Base-by-base conservation (phyloP, 1,139 yeast genomes). In the Geotrichum macrosporum region DNA sequence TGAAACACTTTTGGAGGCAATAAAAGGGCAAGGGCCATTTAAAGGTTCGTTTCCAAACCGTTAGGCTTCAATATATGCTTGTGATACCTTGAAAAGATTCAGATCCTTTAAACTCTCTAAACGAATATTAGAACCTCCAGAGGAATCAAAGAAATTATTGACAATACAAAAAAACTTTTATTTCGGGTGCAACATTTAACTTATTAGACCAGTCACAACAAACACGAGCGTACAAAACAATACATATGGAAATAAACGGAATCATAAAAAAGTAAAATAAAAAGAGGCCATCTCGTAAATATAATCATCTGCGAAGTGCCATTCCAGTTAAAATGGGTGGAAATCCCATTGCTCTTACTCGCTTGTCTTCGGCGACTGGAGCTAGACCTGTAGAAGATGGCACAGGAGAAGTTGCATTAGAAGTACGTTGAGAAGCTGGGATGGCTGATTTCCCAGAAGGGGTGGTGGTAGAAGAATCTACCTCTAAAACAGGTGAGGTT, bases 291-390 rank as follows among this genome's bases (percentile, higher is more conserved):
- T 41, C 33, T 13, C 21, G 15, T 31, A 31, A 15, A 21, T 36
- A 19, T 15, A 9, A 33, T 46, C 31, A 51, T 27, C 53, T 33
- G 41, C 50, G 46, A 16, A 51, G 26, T 3, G 53, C 47, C 53
- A 55, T 42, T n/a, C 55, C 51, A 15, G 58, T 47, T 10, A 61
- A 48, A 27, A 55, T 42, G 1, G 66, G 66, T 3, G 66, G 66
- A 45, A 61, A 62, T 5, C 65, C 66, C 51, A 61, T 51, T 3
- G 64, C 61, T 29, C 53, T 53, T 20, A 56, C 60, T 5, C 58
- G 53, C 41, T 53, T 51, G 41, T 54, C 58, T 6, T 50, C 55
- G 19, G 48, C 45, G 19, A 47, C 29, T 8, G 45, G 38, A 9
- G 50, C 19, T 6, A 47, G 39, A 45, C 48, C 19, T 56, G 59